These are phyloP conservation scores for Ascochyta rabiei DNA, from an alignment of 2,329 filamentous ascomycete genomes.

Conservation along the genomic window DNA sequence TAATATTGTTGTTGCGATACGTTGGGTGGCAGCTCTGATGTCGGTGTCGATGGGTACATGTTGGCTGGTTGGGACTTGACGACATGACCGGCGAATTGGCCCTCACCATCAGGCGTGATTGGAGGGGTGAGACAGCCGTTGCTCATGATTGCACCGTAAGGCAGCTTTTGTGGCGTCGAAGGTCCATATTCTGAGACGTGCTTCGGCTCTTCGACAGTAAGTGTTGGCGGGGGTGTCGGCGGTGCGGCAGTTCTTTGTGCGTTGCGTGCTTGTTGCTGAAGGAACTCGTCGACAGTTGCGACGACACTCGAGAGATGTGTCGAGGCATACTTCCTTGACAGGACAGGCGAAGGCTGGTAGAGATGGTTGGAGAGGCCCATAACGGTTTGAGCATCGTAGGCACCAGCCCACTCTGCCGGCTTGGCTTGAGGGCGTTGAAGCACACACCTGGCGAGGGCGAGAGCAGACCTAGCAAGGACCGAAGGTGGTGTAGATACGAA, in stretches of 20 bases:
- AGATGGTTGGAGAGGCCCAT: slow-evolving; percentile 69
- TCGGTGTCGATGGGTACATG: slow-evolving; percentile 48
- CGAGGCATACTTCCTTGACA: slow-evolving; percentile 72
- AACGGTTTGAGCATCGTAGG: slow-evolving; percentile 71
- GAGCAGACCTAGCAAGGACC: slow-evolving; percentile 83
- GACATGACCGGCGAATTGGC: slow-evolving; percentile 39
- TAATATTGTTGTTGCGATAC: slow-evolving; percentile 45
- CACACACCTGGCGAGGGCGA: slow-evolving; percentile 86
- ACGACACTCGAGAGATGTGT: slow-evolving; percentile 70
- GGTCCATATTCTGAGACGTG: slow-evolving; percentile 61
- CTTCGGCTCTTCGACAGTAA: slow-evolving; percentile 58
- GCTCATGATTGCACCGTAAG: slow-evolving; percentile 66
- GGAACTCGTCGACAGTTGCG: slow-evolving; percentile 68
- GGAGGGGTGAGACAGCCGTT: slow-evolving; percentile 84
- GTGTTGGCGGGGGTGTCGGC: slow-evolving; percentile 66
- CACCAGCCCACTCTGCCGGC: slow-evolving; percentile 76
- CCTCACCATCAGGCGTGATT: slow-evolving; percentile 74
- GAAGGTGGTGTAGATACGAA: slow-evolving; percentile 94
- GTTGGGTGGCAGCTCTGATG: slow-evolving; percentile 39
- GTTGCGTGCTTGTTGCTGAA: slow-evolving; percentile 63
- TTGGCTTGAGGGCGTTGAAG: slow-evolving; percentile 78
- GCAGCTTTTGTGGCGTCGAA: slow-evolving; percentile 79
- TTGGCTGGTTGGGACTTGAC: slow-evolving; percentile 37
- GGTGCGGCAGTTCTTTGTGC: slow-evolving; percentile 49
- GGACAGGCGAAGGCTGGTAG: slow-evolving; percentile 69